A percentile compares a stretch with the other conserved stretches of the same genome.
These are phyloP conservation scores for Moesziomyces sp. DNA, from an alignment of 1,284 basidiomycete species.

Conservation along the genomic window DNA sequence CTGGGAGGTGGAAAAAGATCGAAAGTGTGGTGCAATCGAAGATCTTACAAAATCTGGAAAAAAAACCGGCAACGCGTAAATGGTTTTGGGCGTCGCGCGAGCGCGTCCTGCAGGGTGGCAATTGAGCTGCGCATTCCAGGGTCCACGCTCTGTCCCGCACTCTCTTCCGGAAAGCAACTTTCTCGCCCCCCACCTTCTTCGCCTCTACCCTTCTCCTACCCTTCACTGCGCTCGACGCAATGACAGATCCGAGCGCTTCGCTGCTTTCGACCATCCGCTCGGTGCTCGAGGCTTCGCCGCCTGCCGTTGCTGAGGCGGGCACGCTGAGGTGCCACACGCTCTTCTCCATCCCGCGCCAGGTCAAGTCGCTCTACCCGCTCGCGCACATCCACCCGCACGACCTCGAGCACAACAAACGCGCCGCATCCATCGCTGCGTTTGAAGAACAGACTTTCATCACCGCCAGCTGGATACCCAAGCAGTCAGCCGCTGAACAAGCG, in stretches of 20 bases:
- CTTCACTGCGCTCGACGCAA: background rate
- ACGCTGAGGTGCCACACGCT: conserved; percentile 50
- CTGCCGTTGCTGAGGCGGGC: conserved; percentile 32
- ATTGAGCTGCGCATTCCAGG: too few species aligned
- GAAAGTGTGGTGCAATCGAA: too few species aligned
- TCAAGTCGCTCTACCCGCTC: conserved; percentile 61
- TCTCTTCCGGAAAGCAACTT: too few species aligned
- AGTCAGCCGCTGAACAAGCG: background rate
- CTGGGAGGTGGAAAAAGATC: too few species aligned
- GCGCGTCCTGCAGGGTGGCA: too few species aligned
- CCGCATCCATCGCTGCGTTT: conserved; percentile 23
- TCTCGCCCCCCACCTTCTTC: too few species aligned
- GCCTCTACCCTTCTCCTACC: too few species aligned
- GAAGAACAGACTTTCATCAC: conserved; percentile 50
- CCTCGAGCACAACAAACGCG: conserved; percentile 26
- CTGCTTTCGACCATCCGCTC: conserved; percentile 31
- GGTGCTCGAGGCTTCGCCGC: conserved; percentile 21
- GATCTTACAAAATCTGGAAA: too few species aligned
- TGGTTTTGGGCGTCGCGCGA: too few species aligned
- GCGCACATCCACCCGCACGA: conserved; percentile 58
- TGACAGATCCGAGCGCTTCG: conserved; percentile 9
- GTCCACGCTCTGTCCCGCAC: too few species aligned
- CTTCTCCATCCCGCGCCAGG: conserved; percentile 57
- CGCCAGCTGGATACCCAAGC: conserved; percentile 33
- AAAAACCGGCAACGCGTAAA: too few species aligned